phyloP scores from a whole-genome alignment of 345 rosid species.

The Excoecaria cochinchinensis region DNA sequence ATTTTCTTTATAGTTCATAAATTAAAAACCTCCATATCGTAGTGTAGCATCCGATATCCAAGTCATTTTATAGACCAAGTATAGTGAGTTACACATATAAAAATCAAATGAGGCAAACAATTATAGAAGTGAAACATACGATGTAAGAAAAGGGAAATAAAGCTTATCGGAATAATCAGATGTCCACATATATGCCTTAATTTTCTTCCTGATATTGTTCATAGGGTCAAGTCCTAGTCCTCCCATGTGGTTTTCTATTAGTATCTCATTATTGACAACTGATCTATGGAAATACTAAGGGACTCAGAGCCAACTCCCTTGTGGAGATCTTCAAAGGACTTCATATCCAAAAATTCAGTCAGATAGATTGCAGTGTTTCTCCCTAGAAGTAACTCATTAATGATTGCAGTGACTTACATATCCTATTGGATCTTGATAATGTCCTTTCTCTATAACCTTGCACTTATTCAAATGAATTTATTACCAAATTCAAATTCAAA shows the following conservation, averaged over 20 bases:
- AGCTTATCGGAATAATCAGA: conserved; percentile 60
- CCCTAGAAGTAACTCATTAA: conserved; percentile 11
- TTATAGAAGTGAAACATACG: neutral
- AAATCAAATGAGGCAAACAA: conserved; percentile 16
- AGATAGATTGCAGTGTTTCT: conserved; percentile 21
- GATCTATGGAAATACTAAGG: conserved; percentile 47
- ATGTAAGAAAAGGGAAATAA: neutral
- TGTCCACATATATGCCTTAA: conserved; percentile 39
- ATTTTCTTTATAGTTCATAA: too few relatives aligned
- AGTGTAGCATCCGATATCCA: too few relatives aligned
- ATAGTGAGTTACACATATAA: too few relatives aligned
- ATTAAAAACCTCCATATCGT: too few relatives aligned
- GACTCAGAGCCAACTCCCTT: conserved; percentile 44
- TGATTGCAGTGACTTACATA: conserved; percentile 42
- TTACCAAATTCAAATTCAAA: too few relatives aligned
- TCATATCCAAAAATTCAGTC: conserved; percentile 29
- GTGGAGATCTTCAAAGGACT: conserved; percentile 55
- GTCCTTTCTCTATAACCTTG: conserved; percentile 36
- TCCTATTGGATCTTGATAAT: conserved; percentile 36
- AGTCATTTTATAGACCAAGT: too few relatives aligned
- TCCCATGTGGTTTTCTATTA: conserved; percentile 31
- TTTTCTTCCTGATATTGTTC: conserved; percentile 25
- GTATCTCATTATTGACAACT: conserved; percentile 26
- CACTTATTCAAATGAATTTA: too few relatives aligned
- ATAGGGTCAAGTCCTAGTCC: conserved; percentile 42